Conservation (phyloP, 768 basidiomycete genomes). For the Leccinum uliginosum region DNA sequence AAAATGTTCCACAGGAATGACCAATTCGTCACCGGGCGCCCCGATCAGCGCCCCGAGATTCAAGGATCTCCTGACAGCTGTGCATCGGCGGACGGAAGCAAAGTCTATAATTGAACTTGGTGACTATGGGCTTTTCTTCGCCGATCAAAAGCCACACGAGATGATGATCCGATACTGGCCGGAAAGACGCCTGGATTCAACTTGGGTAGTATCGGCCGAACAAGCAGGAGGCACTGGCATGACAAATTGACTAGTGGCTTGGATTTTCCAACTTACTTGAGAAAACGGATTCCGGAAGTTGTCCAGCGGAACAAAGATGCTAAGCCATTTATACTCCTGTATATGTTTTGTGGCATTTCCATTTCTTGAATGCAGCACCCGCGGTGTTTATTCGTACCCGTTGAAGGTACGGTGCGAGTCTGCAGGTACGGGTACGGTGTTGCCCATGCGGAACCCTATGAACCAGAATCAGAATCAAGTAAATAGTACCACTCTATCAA, state of each 20-base stretch:
- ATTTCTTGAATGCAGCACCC: no score
- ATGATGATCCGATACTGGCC: not conserved
- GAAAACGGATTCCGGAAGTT: not conserved
- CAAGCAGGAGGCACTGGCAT: not conserved
- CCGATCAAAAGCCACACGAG: not conserved
- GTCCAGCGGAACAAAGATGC: not conserved
- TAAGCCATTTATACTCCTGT: not conserved
- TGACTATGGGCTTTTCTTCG: not conserved
- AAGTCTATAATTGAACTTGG: not conserved
- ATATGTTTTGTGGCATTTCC: no score
- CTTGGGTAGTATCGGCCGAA: not conserved
- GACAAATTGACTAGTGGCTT: not conserved
- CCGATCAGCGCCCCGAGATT: not conserved
- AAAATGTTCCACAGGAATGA: not conserved
- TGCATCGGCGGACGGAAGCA: not conserved
- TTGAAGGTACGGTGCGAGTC: no score
- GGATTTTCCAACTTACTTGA: not conserved
- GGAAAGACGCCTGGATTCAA: not conserved
- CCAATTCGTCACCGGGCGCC: not conserved
- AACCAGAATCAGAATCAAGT: no score
- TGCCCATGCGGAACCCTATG: no score
- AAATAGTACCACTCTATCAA: no score
- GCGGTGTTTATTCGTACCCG: no score
- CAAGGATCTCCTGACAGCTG: not conserved
- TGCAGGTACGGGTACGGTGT: no score